Base-by-base conservation (phyloP, 1,284 basidiomycete genomes). In the Rhodotorula sp. region DNA sequence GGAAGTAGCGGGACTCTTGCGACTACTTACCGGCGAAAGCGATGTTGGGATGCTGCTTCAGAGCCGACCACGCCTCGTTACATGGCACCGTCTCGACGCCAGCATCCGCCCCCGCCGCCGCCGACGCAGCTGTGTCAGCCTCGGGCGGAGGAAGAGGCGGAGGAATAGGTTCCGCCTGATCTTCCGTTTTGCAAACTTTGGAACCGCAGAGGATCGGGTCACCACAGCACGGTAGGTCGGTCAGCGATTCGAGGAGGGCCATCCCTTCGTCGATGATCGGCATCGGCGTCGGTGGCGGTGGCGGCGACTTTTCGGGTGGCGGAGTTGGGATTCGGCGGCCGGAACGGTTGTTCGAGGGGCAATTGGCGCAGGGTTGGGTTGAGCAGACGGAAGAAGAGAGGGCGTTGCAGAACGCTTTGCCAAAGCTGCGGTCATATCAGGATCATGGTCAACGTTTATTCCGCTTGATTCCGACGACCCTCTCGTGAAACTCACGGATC, bases 11-110 rank as follows among this genome's bases (percentile, higher is more conserved):
- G 15, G 22, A 24, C 37, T 3, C 46, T 7, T 55, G 15, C 49
- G 10, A 66, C 73, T n/a, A 66, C 73, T n/a, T 2, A 74, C 73
- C 64, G 42, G 74, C 72, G 44, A 76, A 73, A 30, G 72, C 77
- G 54, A 78, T 78, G 59, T 77, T 78, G 17, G 77, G 77, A 53
- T 78, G 77, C 30, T 64, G 64, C 65, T 78, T 77, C 44, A 77
- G 71, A 37, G 63, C 69, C 18, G 69, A 62, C 76, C 77, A 78
- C 3, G 77, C 76, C 60, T 77, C 74, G 57, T 75, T 76, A 54
- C 77, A 78, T 8, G 77, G 74, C 1, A 78, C 69, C 20, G 68
- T 74, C 14, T 70, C 73, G 49, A 65, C 69, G 4, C 46, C 70
- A 51, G 67, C 64, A 24, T 33, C 24, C 18, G 71, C 66, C 59